Percentiles rank a stretch among this genome's conserved stretches.
phyloP scores from a whole-genome alignment of 768 basidiomycete species.

The Zangia roseola region DNA sequence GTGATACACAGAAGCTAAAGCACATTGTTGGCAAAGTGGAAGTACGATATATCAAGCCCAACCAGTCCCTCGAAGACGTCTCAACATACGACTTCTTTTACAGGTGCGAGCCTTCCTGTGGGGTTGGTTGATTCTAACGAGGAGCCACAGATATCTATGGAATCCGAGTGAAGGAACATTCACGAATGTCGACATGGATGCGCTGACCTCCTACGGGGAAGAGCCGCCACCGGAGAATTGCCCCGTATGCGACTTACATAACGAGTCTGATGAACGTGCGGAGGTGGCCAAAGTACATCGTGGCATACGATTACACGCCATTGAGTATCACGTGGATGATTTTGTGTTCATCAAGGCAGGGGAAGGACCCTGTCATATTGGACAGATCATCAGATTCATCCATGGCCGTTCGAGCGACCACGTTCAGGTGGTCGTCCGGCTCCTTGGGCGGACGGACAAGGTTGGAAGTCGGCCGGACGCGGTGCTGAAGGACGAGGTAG shows the following conservation, averaged over 20 bases:
- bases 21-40: conserved; percentile 48
- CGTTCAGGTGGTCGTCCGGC: conserved; percentile 33
- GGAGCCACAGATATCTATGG: conserved; percentile 47
- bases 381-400: conserved; percentile 43
- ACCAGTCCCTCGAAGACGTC: conserved; percentile 24
- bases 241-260: conserved; percentile 40
- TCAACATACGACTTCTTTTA: conserved; percentile 51
- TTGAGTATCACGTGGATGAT: conserved; percentile 59
- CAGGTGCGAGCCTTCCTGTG: conserved; percentile 39
- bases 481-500: conserved; percentile 57
- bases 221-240: conserved; percentile 51
- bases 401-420: conserved; percentile 14
- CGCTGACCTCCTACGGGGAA: conserved; percentile 7
- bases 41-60: conserved; percentile 36
- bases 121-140: conserved; percentile 1
- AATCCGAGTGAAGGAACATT: conserved; percentile 46
- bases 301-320: conserved; percentile 47
- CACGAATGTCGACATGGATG: conserved; percentile 37
- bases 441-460: conserved; percentile 52
- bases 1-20: conserved; percentile 41
- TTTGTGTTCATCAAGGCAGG: conserved; percentile 52
- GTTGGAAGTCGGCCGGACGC: conserved; percentile 37
- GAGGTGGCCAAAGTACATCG: conserved; percentile 30
- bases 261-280: conserved; percentile 33
- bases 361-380: conserved; percentile 55